Evolutionary conservation across 768 basidiomycete genomes (phyloP).

Genomic region (Neoboletus subvelutipes): DNA sequence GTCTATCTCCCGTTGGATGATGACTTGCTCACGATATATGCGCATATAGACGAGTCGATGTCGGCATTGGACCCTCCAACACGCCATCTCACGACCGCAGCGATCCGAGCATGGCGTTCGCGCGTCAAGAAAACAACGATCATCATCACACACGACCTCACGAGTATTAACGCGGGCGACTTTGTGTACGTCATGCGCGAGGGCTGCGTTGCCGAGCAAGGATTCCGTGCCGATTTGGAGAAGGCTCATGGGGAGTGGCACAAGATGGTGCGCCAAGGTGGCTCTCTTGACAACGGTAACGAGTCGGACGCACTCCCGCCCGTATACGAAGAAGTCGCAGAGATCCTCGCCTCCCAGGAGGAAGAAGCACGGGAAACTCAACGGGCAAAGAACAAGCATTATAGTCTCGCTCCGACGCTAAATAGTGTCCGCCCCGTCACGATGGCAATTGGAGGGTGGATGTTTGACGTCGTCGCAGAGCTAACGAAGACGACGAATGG

Average conservation of each 20-base stretch:
- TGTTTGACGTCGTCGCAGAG: slow-evolving; percentile 77
- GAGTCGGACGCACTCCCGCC: slow-evolving; percentile 28
- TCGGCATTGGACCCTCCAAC: slow-evolving; percentile 86
- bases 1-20: neutral
- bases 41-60: slow-evolving; percentile 66
- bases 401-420: slow-evolving; percentile 40
- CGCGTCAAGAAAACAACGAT: slow-evolving; percentile 59
- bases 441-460: slow-evolving; percentile 65
- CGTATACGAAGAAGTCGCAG: slow-evolving; percentile 42
- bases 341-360: slow-evolving; percentile 46
- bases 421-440: slow-evolving; percentile 52
- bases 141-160: slow-evolving; percentile 89
- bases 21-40: neutral
- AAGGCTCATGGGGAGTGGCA: slow-evolving; percentile 62
- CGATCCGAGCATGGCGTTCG: slow-evolving; percentile 56
- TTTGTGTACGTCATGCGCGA: slow-evolving; percentile 92
- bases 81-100: slow-evolving; percentile 79
- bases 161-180: slow-evolving; percentile 70
- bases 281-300: slow-evolving; percentile 45
- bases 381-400: slow-evolving; percentile 36
- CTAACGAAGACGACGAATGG: slow-evolving; percentile 41
- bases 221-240: slow-evolving; percentile 81
- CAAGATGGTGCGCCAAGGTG: slow-evolving; percentile 66
- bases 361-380: slow-evolving; percentile 35
- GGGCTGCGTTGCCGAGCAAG: slow-evolving; percentile 82